phyloP scores from a whole-genome alignment of 2,329 filamentous ascomycete genomes.

The Colletotrichum sp. region DNA sequence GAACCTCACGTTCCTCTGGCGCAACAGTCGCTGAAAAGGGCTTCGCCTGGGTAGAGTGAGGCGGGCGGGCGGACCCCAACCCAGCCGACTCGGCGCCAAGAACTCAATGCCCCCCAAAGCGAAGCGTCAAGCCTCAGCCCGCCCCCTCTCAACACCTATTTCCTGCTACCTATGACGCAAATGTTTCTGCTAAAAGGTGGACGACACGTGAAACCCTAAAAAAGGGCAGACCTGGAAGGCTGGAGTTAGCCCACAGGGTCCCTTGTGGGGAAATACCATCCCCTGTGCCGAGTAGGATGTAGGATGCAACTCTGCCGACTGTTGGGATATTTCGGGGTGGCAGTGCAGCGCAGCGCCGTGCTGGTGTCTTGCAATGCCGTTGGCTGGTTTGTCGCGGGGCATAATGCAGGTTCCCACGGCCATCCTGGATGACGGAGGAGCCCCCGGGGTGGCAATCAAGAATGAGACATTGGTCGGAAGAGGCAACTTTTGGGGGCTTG shows the following conservation, averaged over 20 bases:
- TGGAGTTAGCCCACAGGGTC: neutral
- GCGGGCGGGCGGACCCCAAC: neutral
- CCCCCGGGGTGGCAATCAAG: neutral
- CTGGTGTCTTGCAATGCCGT: neutral
- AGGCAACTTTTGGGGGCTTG: neutral
- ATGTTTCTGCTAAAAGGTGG: constrained; percentile 12
- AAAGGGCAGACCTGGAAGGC: neutral
- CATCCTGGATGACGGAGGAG: neutral
- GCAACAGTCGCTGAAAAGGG: neutral
- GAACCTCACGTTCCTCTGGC: neutral
- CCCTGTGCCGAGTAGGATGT: neutral
- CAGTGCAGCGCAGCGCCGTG: neutral
- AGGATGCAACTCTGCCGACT: neutral
- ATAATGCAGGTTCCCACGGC: neutral
- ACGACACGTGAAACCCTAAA: constrained; percentile 6
- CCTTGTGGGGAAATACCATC: neutral
- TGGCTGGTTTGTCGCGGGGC: neutral
- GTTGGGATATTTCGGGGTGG: neutral
- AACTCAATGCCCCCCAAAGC: neutral
- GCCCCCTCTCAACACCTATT: neutral
- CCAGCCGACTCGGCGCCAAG: neutral
- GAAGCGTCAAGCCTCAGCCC: neutral
- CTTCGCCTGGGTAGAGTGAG: neutral
- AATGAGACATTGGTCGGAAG: neutral
- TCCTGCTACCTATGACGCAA: constrained; percentile 9